Conservation (phyloP, 1,284 basidiomycete species). For the Cystobasidium sp. region DNA sequence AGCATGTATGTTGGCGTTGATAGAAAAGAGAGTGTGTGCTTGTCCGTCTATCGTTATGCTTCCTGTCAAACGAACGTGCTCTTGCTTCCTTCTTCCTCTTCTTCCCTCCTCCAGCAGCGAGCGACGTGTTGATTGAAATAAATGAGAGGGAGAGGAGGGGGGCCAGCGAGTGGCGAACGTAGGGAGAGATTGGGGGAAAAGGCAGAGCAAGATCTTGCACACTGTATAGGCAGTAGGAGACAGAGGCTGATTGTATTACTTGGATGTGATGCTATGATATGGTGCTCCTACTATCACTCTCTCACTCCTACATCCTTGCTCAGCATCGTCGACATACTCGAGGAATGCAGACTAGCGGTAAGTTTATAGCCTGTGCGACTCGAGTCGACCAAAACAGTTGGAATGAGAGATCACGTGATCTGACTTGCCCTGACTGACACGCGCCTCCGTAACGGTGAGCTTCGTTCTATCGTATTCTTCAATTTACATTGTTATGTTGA, state of each 20-base stretch:
- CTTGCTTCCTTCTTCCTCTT: background rate
- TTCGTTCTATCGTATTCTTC: background rate
- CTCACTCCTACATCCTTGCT: too few relatives aligned
- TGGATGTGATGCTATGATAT: too few relatives aligned
- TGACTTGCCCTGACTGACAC: background rate
- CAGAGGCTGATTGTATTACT: too few relatives aligned
- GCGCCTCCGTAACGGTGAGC: background rate
- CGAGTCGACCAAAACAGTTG: background rate
- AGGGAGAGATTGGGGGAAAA: background rate
- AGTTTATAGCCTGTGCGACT: background rate
- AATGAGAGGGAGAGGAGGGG: background rate
- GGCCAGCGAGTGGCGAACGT: background rate
- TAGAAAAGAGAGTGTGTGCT: too few relatives aligned
- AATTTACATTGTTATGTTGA: too few relatives aligned
- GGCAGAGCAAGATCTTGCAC: too few relatives aligned
- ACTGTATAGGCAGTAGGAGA: too few relatives aligned
- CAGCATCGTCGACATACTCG: background rate
- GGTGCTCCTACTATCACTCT: too few relatives aligned
- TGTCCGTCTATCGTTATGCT: background rate
- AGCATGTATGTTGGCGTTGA: too few relatives aligned
- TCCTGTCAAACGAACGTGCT: background rate
- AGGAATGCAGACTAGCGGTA: conserved; percentile 2
- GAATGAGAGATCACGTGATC: background rate
- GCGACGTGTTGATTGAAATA: conserved; percentile 6
- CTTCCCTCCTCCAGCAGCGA: background rate